These are phyloP conservation scores for Fusarium foetens DNA, from an alignment of 2,329 filamentous ascomycete genomes.

Conservation along the genomic window DNA sequence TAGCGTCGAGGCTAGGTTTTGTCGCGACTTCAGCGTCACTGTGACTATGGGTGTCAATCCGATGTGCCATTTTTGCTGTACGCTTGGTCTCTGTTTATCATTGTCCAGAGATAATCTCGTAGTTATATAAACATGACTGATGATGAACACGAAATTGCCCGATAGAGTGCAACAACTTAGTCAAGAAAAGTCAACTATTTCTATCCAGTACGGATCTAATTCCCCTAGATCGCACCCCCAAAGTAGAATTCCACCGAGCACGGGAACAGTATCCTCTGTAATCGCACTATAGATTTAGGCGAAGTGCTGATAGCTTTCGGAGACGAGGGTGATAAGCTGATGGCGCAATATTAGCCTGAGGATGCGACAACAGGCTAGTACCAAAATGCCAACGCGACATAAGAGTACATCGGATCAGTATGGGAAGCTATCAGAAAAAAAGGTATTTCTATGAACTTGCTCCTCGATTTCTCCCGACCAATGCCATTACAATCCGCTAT, in stretches of 20 bases:
- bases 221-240: background rate
- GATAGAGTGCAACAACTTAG: background rate
- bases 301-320: background rate
- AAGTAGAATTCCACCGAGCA: background rate
- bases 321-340: background rate
- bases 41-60: background rate
- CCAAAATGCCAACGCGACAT: background rate
- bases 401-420: background rate
- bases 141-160: background rate
- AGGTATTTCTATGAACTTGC: background rate
- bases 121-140: background rate
- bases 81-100: background rate
- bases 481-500: background rate
- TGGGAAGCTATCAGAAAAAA: background rate
- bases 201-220: background rate
- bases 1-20: background rate
- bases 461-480: slow-evolving; percentile 1
- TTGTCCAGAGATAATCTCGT: background rate
- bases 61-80: background rate
- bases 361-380: background rate
- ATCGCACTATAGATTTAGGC: background rate
- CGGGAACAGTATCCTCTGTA: accelerated
- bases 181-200: background rate
- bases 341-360: background rate
- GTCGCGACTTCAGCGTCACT: background rate